A percentile compares a stretch with the other conserved stretches of the same genome.
Conservation (phyloP, 306 rosid species). For the Acacia crassicarpa region DNA sequence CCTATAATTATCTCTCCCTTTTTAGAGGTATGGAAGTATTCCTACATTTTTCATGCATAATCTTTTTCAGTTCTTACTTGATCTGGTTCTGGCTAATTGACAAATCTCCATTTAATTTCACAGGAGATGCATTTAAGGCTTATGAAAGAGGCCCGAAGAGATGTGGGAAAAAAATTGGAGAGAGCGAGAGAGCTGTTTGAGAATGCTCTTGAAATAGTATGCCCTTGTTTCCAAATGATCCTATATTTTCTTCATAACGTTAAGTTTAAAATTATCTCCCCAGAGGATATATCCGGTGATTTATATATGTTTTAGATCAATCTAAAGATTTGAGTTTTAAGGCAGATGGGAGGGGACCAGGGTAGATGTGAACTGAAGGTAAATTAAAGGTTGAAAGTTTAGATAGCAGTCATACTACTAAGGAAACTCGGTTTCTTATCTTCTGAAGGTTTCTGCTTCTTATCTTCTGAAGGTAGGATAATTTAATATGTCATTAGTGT, state of each 20-base stretch:
- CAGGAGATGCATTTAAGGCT: constrained; percentile 99
- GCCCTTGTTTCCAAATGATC: constrained; percentile 23
- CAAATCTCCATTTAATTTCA: constrained; percentile 27
- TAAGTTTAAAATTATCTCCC: not conserved
- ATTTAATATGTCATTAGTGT: not conserved
- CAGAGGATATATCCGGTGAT: not conserved
- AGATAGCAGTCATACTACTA: not conserved
- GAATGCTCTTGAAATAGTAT: constrained; percentile 86
- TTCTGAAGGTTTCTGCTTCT: not conserved
- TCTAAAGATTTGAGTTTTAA: not conserved
- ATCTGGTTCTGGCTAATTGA: constrained; percentile 30
- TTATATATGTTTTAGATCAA: not conserved
- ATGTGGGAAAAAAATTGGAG: constrained; percentile 86
- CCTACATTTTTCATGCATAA: not conserved
- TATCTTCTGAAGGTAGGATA: not conserved
- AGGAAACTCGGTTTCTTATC: not conserved
- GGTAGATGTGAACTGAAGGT: not conserved
- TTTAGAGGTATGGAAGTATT: constrained; percentile 62
- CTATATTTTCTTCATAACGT: not conserved
- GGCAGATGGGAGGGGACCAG: not conserved
- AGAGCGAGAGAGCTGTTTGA: constrained; percentile 93
- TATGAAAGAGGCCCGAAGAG: constrained; percentile 94
- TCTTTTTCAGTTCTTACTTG: constrained; percentile 11
- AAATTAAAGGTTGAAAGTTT: not conserved
- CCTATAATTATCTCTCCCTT: constrained; percentile 21